phyloP scores from a whole-genome alignment of 2,329 filamentous ascomycete species.

The Alternaria tenuissima region DNA sequence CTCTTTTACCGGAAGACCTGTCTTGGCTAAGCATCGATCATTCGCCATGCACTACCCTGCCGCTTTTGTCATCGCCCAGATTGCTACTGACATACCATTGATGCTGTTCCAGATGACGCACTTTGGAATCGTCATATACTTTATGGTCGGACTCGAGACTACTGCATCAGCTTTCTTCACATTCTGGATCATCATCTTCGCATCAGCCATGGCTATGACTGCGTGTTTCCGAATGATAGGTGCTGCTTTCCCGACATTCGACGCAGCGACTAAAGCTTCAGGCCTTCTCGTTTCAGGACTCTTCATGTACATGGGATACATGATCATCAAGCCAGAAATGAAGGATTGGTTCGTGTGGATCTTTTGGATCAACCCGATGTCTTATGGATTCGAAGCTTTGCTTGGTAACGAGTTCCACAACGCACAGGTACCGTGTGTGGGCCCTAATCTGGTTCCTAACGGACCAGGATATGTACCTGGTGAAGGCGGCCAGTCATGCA shows the following conservation, averaged over 20 bases:
- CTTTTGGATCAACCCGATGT: slow-evolving; percentile 78
- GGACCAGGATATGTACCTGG: slow-evolving; percentile 55
- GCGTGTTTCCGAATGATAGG: slow-evolving; percentile 79
- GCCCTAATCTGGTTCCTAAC: slow-evolving; percentile 59
- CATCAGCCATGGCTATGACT: slow-evolving; percentile 65
- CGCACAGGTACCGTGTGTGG: slow-evolving; percentile 64
- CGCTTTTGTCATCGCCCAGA: slow-evolving; percentile 76
- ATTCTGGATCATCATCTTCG: slow-evolving; percentile 72
- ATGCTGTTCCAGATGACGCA: slow-evolving; percentile 65
- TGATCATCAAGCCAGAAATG: slow-evolving; percentile 66
- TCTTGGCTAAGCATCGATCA: slow-evolving; percentile 83
- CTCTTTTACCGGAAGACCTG: slow-evolving; percentile 70
- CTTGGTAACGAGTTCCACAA: slow-evolving; percentile 79
- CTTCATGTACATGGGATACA: slow-evolving; percentile 65
- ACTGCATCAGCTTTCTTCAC: slow-evolving; percentile 80
- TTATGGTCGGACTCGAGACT: slow-evolving; percentile 78
- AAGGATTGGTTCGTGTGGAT: slow-evolving; percentile 82
- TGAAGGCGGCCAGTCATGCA: slow-evolving; percentile 59
- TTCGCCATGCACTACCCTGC: slow-evolving; percentile 89
- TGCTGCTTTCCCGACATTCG: slow-evolving; percentile 68
- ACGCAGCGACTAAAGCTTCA: slow-evolving; percentile 62
- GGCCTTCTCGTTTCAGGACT: slow-evolving; percentile 64
- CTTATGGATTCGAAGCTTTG: slow-evolving; percentile 78
- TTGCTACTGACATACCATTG: slow-evolving; percentile 62
- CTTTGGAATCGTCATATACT: slow-evolving; percentile 75